Conservation (phyloP, 2,329 filamentous ascomycete genomes). For the Colletotrichum sansevieriae region DNA sequence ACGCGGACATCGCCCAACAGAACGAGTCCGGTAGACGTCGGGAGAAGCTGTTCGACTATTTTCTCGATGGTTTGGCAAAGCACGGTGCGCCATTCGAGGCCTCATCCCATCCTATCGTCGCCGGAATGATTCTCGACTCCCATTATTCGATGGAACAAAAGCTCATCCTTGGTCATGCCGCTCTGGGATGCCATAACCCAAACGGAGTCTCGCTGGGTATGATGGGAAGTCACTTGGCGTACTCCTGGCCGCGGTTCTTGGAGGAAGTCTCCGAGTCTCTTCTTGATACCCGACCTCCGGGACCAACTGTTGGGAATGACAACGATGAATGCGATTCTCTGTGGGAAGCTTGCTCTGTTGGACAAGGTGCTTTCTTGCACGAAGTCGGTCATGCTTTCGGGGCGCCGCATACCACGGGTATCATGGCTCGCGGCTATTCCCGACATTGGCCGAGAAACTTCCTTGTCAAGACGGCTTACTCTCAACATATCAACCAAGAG, state of each 20-base stretch:
- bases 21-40: constrained; percentile 67
- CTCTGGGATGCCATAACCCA: constrained; percentile 66
- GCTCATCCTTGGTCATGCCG: constrained; percentile 75
- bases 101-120: constrained; percentile 71
- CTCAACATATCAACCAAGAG: constrained; percentile 45
- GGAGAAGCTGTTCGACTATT: constrained; percentile 63
- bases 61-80: constrained; percentile 60
- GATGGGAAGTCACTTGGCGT: constrained; percentile 78
- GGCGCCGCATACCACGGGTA: constrained; percentile 75
- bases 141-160: constrained; percentile 73
- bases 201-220: constrained; percentile 74
- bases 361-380: constrained; percentile 79
- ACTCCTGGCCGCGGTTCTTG: constrained; percentile 77
- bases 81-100: constrained; percentile 50
- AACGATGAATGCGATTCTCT: constrained; percentile 57
- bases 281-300: constrained; percentile 52
- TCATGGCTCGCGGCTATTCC: constrained; percentile 67
- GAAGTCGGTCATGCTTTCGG: constrained; percentile 79
- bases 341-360: constrained; percentile 60
- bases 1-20: constrained; percentile 75
- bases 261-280: constrained; percentile 73
- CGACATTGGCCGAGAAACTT: constrained; percentile 59
- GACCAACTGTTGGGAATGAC: constrained; percentile 55
- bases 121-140: constrained; percentile 77
- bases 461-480: constrained; percentile 49